phyloP scores from a whole-genome alignment of 495 filamentous ascomycete species.

The Xylaria castorea region DNA sequence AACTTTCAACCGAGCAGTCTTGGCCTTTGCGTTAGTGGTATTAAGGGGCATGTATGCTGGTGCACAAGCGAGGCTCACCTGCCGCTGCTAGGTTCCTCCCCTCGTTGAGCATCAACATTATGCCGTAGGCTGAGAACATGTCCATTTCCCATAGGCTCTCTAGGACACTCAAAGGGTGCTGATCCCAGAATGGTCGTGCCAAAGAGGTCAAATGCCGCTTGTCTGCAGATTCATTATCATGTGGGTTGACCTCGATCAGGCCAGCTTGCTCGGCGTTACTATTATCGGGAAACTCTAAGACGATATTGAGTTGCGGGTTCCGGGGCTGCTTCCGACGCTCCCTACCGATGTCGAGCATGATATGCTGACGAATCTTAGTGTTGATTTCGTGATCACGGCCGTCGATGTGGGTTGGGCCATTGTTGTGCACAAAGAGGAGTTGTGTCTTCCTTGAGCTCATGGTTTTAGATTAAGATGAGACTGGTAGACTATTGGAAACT shows the following conservation, averaged over 20 bases:
- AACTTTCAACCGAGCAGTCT: background rate
- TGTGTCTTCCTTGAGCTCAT: constrained; percentile 8
- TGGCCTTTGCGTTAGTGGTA: too few relatives aligned
- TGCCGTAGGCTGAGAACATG: constrained; percentile 16
- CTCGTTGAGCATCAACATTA: constrained; percentile 14
- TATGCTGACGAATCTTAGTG: constrained; percentile 15
- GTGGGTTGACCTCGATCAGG: too few relatives aligned
- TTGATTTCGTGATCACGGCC: constrained; percentile 16
- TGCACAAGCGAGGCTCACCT: constrained; percentile 9
- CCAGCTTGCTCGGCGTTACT: too few relatives aligned
- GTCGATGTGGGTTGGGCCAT: constrained; percentile 12
- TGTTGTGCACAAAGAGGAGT: constrained; percentile 8
- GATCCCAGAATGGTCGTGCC: constrained; percentile 10
- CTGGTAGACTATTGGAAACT: too few relatives aligned
- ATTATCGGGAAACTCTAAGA: too few relatives aligned
- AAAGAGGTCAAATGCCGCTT: background rate
- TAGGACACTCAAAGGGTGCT: constrained; percentile 9
- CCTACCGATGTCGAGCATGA: constrained; percentile 6
- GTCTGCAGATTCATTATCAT: too few relatives aligned
- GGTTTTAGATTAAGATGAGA: background rate
- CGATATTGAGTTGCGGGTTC: too few relatives aligned
- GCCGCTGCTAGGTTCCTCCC: constrained; percentile 8
- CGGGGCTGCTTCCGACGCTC: background rate
- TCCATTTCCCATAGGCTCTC: constrained; percentile 13
- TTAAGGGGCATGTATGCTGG: too few relatives aligned